A percentile compares a stretch with the other conserved stretches of the same genome.
Evolutionary conservation across 2,329 filamentous ascomycete genomes (phyloP).

Genomic region (Botryotinia globosa): DNA sequence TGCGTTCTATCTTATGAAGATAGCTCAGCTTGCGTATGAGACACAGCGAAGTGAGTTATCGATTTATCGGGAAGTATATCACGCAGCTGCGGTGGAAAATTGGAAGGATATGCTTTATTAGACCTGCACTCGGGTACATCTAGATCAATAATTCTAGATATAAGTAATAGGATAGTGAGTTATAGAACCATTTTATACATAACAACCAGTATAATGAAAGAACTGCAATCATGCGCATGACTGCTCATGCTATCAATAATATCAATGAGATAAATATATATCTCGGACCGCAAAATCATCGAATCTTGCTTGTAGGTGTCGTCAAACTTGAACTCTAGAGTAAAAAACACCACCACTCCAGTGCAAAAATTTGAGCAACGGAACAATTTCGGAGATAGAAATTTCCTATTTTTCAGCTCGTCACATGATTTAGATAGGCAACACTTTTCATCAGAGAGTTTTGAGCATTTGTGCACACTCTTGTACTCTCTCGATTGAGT

Average conservation of each 20-base stretch:
- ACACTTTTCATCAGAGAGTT: neutral
- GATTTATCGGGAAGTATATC: neutral
- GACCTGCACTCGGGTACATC: neutral
- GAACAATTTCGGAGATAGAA: neutral
- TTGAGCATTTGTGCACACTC: neutral
- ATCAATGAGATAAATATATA: neutral
- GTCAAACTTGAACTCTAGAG: too few species aligned
- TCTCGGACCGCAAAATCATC: neutral
- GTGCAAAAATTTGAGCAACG: neutral
- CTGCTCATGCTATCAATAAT: neutral
- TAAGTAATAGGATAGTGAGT: neutral
- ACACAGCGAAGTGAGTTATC: neutral
- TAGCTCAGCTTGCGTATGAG: neutral
- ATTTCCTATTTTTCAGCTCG: neutral
- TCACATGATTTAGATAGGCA: neutral
- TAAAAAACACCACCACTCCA: neutral
- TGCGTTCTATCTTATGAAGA: neutral
- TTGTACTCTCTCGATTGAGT: neutral
- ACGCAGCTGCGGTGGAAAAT: neutral
- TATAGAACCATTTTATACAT: neutral
- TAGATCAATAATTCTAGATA: neutral
- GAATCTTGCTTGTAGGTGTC: neutral
- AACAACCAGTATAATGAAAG: neutral
- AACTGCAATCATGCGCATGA: neutral
- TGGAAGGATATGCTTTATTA: neutral